A percentile compares a stretch with the other conserved stretches of the same genome.
These are phyloP conservation scores for Grigorovia transvaalensis DNA, from an alignment of 805 yeast species.

Conservation along the genomic window DNA sequence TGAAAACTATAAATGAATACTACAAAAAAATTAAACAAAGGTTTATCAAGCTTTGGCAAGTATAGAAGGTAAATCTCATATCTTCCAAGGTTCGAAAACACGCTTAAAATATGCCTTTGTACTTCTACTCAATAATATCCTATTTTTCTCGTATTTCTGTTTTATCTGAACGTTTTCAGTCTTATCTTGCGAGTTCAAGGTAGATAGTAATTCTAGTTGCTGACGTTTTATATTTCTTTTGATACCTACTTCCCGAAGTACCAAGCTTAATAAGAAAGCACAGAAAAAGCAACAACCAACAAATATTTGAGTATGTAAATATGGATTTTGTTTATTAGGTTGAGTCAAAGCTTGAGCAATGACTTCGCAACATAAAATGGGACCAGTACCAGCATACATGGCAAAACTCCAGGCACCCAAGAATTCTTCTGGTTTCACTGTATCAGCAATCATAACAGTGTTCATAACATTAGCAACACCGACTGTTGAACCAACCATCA, in stretches of 20 bases:
- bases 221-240: slow-evolving; percentile 20
- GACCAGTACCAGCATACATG: slow-evolving; percentile 22
- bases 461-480: slow-evolving; percentile 39
- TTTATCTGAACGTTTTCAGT: background rate
- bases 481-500: slow-evolving; percentile 35
- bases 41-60: background rate
- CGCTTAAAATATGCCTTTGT: slow-evolving; percentile 16
- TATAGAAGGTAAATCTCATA: slow-evolving; percentile 4
- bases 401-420: slow-evolving; percentile 33
- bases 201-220: background rate
- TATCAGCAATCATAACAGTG: slow-evolving; percentile 34
- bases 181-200: background rate
- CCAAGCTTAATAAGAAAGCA: slow-evolving; percentile 34
- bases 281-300: slow-evolving; percentile 42
- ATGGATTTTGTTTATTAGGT: slow-evolving; percentile 33
- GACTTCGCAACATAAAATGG: slow-evolving; percentile 39
- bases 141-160: slow-evolving; percentile 5
- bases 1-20: no score
- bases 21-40: no score
- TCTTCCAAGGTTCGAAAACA: slow-evolving; percentile 19
- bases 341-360: slow-evolving; percentile 41
- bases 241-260: slow-evolving; percentile 40
- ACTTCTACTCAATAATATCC: slow-evolving; percentile 11
- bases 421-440: slow-evolving; percentile 30
- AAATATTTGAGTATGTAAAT: slow-evolving; percentile 49